Evolutionary conservation across 2,329 filamentous ascomycete species (phyloP).

Genomic region (Fragosphaeria purpurea): DNA sequence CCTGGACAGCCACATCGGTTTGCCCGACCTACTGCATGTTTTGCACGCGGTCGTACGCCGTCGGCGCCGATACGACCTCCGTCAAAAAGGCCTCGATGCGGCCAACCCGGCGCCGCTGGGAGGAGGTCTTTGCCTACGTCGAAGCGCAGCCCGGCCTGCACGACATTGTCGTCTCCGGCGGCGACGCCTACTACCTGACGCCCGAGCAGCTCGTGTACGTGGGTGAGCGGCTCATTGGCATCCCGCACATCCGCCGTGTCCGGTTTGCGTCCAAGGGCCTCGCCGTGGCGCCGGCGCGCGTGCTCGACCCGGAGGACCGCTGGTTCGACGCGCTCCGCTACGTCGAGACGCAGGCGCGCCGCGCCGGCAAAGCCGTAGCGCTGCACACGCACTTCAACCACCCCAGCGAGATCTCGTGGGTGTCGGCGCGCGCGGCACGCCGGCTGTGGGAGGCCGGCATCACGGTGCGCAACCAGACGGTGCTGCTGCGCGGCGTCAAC

Average conservation of each 20-base stretch:
- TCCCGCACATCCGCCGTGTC: slow-evolving; percentile 48
- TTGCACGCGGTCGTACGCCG: slow-evolving; percentile 51
- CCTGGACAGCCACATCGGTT: slow-evolving; percentile 39
- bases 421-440: slow-evolving; percentile 41
- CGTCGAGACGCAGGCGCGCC: slow-evolving; percentile 38
- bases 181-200: slow-evolving; percentile 49
- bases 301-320: slow-evolving; percentile 38
- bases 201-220: slow-evolving; percentile 43
- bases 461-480: slow-evolving; percentile 49
- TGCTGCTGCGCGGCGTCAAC: slow-evolving; percentile 50
- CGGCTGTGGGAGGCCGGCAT: slow-evolving; percentile 40
- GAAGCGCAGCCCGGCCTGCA: slow-evolving; percentile 35
- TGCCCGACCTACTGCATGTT: slow-evolving; percentile 55
- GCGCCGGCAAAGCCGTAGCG: slow-evolving; percentile 48
- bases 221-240: slow-evolving; percentile 43
- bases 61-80: slow-evolving; percentile 44
- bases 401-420: slow-evolving; percentile 51
- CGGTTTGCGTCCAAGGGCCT: slow-evolving; percentile 54
- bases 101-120: slow-evolving; percentile 35
- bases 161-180: slow-evolving; percentile 54
- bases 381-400: slow-evolving; percentile 59
- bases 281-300: slow-evolving; percentile 45
- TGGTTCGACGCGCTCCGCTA: slow-evolving; percentile 45
- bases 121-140: slow-evolving; percentile 48
- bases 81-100: slow-evolving; percentile 36